Evolutionary conservation across 1,139 yeast genomes (phyloP), one percentile per base, ranked within the genome.

Genomic region (Fermentozyma sake): DNA sequence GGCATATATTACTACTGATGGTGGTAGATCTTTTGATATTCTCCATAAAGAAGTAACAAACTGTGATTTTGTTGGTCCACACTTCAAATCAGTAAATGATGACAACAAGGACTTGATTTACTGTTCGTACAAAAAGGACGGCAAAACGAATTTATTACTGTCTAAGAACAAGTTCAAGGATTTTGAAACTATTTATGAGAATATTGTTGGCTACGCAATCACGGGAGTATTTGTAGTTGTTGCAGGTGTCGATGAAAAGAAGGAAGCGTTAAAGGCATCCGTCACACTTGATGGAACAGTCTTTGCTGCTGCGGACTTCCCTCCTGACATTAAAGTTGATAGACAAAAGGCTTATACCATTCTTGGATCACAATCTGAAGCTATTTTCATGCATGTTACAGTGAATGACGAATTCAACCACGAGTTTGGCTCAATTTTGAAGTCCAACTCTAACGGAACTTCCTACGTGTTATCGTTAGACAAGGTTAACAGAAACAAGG

Each of bases 391-490:
- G 59, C 96, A 87, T 51, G 83, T 87, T 6, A 83, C 96, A 1
- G 79, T 87, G 0, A 67, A 66, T 39, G 52, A 61, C 14, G 65
- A 63, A 6, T 34, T 48, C 0, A 76, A 71, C 7, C 51, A 58
- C 7, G 94, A 86, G 44, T 79, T 55, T 55, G 98, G 98, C 6
- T 66, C 86, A 1, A 62, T 93, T n/a, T 64, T 91, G 44, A 91
- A 91, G 48, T 85, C 96, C 1, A 89, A 91, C 50, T 83, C 85
- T n/a, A 86, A 89, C 45, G 99, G 99, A 36, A 87, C 97, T 0
- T 76, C 84, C n/a, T 89, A 84, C 50, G 91, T 84, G 3, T 61
- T 78, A 16, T 63, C 91, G 1, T 66, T 83, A 39, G 73, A 72
- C n/a, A 53, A 71, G 33, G 96, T 87, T 6, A 91, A 89, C 52